Percentiles rank a stretch among this genome's conserved stretches.
These are phyloP conservation scores for Phytophthora ramorum DNA, from an alignment of 352 stramenopile species.

Conservation along the genomic window DNA sequence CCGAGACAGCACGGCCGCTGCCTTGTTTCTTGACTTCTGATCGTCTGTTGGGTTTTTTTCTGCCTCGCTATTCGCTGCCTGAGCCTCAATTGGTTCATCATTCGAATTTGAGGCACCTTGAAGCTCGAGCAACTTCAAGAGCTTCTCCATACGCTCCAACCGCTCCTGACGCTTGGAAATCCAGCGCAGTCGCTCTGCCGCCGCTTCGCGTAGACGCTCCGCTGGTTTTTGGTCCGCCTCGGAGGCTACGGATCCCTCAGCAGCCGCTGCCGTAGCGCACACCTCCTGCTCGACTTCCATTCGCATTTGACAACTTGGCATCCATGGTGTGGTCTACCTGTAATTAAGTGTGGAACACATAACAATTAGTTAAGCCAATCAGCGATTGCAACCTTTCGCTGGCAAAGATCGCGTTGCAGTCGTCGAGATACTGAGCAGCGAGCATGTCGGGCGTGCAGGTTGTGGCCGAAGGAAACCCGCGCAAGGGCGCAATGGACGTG, in stretches of 20 bases:
- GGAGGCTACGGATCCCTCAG: conserved; percentile 2
- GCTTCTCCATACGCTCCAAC: conserved; percentile 32
- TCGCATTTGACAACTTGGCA: conserved; percentile 6
- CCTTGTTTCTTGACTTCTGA: background rate
- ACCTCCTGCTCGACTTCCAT: conserved; percentile 20
- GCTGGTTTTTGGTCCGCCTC: conserved; percentile 18
- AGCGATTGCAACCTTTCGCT: conserved; percentile 36
- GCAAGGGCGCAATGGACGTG: conserved; percentile 79
- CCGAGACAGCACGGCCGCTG: conserved; percentile 2
- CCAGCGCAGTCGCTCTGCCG: conserved; percentile 28
- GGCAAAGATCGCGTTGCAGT: conserved; percentile 25
- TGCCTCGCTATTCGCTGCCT: conserved; percentile 10
- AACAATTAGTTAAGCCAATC: conserved; percentile 21
- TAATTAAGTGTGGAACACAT: conserved; percentile 3
- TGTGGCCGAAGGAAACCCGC: conserved; percentile 72
- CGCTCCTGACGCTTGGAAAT: conserved; percentile 33
- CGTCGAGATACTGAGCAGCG: background rate
- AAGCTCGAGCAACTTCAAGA: conserved; percentile 40
- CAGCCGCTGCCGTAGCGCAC: conserved; percentile 7
- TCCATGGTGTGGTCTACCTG: conserved; percentile 11
- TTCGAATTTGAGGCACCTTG: conserved; percentile 18
- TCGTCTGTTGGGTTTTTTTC: background rate
- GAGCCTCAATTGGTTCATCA: conserved; percentile 3
- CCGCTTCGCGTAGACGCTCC: conserved; percentile 26
- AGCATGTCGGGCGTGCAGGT: conserved; percentile 83